phyloP scores from a whole-genome alignment of 495 filamentous ascomycete species.

The Cladorrhinum samala region DNA sequence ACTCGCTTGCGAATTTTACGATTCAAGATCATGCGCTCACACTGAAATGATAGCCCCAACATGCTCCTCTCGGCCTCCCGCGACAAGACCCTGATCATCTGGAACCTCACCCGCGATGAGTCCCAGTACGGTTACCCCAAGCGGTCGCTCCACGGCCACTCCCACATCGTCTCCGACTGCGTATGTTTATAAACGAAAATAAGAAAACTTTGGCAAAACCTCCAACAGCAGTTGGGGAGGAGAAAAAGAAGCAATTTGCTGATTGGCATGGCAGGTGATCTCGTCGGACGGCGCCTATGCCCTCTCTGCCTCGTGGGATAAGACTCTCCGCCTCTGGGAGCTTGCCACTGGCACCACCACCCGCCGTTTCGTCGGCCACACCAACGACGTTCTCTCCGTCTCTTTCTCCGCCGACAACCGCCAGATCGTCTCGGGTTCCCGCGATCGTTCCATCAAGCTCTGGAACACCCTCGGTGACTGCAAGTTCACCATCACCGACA shows the following conservation, averaged over 20 bases:
- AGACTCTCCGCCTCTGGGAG: slow-evolving; percentile 99
- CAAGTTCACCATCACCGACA: slow-evolving; percentile 99
- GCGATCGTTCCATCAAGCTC: slow-evolving; percentile 98
- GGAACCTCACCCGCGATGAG: slow-evolving; percentile 99
- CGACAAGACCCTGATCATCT: slow-evolving; percentile 99
- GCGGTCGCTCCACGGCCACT: slow-evolving; percentile 96
- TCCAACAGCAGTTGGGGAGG: not conserved
- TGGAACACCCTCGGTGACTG: slow-evolving; percentile 99
- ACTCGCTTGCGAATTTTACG: slow-evolving; percentile 7
- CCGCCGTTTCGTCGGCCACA: slow-evolving; percentile 97
- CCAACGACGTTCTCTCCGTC: slow-evolving; percentile 98
- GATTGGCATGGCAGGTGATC: slow-evolving; percentile 69
- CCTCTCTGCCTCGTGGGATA: slow-evolving; percentile 98
- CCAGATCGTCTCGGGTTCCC: slow-evolving; percentile 98
- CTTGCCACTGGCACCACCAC: slow-evolving; percentile 93
- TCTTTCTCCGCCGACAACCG: slow-evolving; percentile 99
- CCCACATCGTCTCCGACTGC: slow-evolving; percentile 99
- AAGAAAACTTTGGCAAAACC: not conserved
- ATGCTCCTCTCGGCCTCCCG: slow-evolving; percentile 97
- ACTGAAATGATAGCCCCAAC: slow-evolving; percentile 68
- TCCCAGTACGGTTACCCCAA: slow-evolving; percentile 96
- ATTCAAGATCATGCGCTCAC: slow-evolving; percentile 24
- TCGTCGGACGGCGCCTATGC: slow-evolving; percentile 99
- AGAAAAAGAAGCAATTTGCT: slow-evolving; percentile 20
- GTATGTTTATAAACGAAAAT: slow-evolving; percentile 54